Percentiles rank a stretch among this genome's conserved stretches.
These are phyloP conservation scores for Panicum virgatum DNA, from an alignment of 202 grass and related monocot genomes.

Conservation along the genomic window DNA sequence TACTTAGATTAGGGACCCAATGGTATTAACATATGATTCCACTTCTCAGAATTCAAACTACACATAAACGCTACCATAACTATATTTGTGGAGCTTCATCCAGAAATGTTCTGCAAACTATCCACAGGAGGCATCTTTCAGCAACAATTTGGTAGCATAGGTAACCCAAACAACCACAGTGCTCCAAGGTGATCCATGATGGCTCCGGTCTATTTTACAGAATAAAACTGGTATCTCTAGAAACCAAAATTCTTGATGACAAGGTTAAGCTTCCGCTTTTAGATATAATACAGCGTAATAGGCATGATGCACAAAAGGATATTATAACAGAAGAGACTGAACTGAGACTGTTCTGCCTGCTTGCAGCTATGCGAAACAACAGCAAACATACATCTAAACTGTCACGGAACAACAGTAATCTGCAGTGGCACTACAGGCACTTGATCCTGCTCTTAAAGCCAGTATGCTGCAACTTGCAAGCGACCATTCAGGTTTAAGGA, in stretches of 20 bases:
- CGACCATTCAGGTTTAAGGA: background rate
- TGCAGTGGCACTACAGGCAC: constrained; percentile 4
- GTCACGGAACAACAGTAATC: background rate
- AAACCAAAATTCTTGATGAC: background rate
- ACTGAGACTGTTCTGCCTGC: background rate
- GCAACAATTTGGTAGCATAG: background rate
- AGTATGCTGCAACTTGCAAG: constrained; percentile 12
- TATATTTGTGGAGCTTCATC: background rate
- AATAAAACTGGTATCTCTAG: constrained; percentile 15
- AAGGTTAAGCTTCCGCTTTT: constrained; percentile 5
- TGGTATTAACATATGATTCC: constrained; percentile 7
- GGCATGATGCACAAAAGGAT: background rate
- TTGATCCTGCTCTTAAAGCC: background rate
- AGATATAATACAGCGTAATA: constrained; percentile 22
- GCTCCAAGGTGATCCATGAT: background rate
- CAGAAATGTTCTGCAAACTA: background rate
- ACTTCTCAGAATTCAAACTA: constrained; percentile 8
- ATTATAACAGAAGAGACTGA: constrained; percentile 3
- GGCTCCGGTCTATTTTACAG: background rate
- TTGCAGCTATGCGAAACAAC: background rate
- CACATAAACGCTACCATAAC: background rate
- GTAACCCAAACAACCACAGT: background rate
- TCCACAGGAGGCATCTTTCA: background rate
- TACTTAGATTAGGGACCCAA: background rate
- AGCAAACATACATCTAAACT: constrained; percentile 10